These are phyloP conservation scores for Botrytis tulipae DNA, from an alignment of 2,329 filamentous ascomycete species.

Conservation along the genomic window DNA sequence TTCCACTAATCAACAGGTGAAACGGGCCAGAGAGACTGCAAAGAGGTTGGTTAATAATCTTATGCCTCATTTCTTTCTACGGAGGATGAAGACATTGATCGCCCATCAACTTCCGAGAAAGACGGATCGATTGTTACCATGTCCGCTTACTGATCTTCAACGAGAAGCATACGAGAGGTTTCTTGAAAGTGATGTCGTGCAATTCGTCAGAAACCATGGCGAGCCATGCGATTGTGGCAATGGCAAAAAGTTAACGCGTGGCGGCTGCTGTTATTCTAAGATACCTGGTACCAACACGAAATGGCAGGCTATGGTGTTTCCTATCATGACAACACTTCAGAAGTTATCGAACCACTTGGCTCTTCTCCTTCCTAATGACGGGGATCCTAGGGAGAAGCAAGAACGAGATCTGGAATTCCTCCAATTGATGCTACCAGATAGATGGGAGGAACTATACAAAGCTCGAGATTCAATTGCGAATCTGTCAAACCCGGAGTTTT, in stretches of 20 bases:
- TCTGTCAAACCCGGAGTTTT: constrained; percentile 84
- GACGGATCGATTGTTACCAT: constrained; percentile 91
- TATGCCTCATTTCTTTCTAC: constrained; percentile 83
- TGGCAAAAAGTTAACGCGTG: constrained; percentile 57
- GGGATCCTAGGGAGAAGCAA: constrained; percentile 69
- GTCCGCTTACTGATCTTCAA: constrained; percentile 80
- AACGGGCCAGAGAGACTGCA: constrained; percentile 76
- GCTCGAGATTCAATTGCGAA: constrained; percentile 76
- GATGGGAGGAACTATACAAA: constrained; percentile 71
- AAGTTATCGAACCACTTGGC: constrained; percentile 93
- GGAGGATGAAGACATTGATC: constrained; percentile 90
- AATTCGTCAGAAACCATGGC: constrained; percentile 64
- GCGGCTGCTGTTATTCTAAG: constrained; percentile 73
- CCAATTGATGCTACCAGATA: constrained; percentile 68
- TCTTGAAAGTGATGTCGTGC: constrained; percentile 68
- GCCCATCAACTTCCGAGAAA: constrained; percentile 93
- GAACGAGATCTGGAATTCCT: constrained; percentile 74
- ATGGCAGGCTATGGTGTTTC: constrained; percentile 73
- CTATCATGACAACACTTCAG: constrained; percentile 75
- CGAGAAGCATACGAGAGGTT: constrained; percentile 79
- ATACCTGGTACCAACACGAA: constrained; percentile 48
- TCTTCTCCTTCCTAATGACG: constrained; percentile 69
- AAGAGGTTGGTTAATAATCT: constrained; percentile 83
- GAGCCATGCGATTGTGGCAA: constrained; percentile 70
- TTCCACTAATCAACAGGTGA: constrained; percentile 79